A percentile compares a stretch with the other conserved stretches of the same genome.
Conservation (phyloP, 2,329 filamentous ascomycete genomes). For the Curvularia spicifera region DNA sequence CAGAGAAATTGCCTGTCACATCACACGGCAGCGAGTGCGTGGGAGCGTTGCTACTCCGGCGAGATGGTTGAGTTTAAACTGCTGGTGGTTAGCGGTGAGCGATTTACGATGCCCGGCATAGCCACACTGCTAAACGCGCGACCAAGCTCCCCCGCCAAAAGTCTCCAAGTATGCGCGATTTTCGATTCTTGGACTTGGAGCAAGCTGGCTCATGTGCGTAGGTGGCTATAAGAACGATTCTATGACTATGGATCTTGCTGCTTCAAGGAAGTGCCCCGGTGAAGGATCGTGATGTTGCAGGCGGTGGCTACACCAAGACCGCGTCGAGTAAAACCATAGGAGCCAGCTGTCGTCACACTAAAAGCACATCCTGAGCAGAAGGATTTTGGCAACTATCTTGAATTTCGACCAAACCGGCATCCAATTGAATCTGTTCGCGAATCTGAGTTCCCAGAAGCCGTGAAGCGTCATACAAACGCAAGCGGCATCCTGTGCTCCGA, state of each 20-base stretch:
- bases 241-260: conserved; percentile 3
- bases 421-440: neutral
- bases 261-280: neutral
- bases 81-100: conserved; percentile 36
- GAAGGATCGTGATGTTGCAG: neutral
- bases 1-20: conserved; percentile 14
- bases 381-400: neutral
- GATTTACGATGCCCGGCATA: conserved; percentile 30
- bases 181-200: conserved; percentile 4
- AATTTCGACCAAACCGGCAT: neutral
- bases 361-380: neutral
- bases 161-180: conserved; percentile 13
- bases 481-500: neutral
- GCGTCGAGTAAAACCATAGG: neutral
- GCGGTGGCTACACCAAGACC: neutral
- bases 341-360: neutral
- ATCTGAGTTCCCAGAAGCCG: neutral
- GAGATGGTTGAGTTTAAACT: conserved; percentile 23
- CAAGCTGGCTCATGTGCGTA: neutral
- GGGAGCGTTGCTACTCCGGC: conserved; percentile 19
- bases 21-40: conserved; percentile 13
- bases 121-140: conserved; percentile 21
- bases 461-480: neutral
- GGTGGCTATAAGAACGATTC: neutral
- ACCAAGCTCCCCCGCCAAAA: conserved; percentile 8